Evolutionary conservation across 306 rosid species (phyloP).

Genomic region (Geum urbanum): DNA sequence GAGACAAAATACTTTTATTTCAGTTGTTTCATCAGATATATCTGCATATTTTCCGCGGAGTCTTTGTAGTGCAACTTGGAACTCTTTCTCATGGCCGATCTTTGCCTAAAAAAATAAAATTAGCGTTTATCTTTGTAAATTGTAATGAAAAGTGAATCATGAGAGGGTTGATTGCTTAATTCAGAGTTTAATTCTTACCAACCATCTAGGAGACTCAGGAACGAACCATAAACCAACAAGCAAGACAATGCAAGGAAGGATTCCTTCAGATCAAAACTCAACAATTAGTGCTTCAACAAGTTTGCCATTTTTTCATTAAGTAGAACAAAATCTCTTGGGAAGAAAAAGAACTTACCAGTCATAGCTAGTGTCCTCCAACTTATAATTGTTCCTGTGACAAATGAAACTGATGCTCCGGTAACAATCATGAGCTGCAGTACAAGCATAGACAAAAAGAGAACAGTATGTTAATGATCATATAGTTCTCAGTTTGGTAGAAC

Average conservation of each 20-base stretch:
- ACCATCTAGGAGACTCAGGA: slow-evolving; percentile 52
- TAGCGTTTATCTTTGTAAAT: not conserved
- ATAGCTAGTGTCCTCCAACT: slow-evolving; percentile 40
- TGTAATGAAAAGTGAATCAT: not conserved
- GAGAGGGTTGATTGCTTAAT: not conserved
- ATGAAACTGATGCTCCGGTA: slow-evolving; percentile 45
- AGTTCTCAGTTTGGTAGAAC: not conserved
- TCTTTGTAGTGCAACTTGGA: slow-evolving; percentile 31
- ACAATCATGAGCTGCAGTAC: slow-evolving; percentile 43
- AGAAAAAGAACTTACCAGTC: slow-evolving; percentile 24
- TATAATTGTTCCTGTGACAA: slow-evolving; percentile 51
- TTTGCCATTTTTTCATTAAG: not conserved
- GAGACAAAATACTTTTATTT: slow-evolving; percentile 24
- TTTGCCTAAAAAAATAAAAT: slow-evolving; percentile 40
- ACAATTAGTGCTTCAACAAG: slow-evolving; percentile 12
- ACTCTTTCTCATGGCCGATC: slow-evolving; percentile 37
- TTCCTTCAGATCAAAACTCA: slow-evolving; percentile 44
- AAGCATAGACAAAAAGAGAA: not conserved
- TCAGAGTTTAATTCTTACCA: slow-evolving; percentile 24
- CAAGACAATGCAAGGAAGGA: slow-evolving; percentile 58
- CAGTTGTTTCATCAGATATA: slow-evolving; percentile 28
- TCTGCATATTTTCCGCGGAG: slow-evolving; percentile 40
- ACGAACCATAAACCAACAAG: slow-evolving; percentile 36
- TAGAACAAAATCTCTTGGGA: not conserved
- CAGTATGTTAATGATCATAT: slow-evolving; percentile 3